Percentiles rank a stretch among this genome's conserved stretches.
These are phyloP conservation scores for Pyricularia pennisetigena DNA, from an alignment of 2,329 filamentous ascomycete species.

Conservation along the genomic window DNA sequence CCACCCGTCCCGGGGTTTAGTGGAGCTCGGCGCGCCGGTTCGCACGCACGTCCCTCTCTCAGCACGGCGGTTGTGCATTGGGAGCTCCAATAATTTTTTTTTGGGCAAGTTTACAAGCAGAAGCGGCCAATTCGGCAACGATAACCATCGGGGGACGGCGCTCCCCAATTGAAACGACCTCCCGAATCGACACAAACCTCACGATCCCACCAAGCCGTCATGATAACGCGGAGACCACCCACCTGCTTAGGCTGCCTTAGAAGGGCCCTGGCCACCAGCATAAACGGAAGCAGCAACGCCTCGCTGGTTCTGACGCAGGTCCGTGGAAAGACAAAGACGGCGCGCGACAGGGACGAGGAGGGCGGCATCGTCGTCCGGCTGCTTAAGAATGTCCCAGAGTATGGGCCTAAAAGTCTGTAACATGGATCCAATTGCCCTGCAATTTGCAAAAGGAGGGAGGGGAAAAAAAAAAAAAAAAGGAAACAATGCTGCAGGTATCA, in stretches of 20 bases:
- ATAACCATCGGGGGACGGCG: neutral
- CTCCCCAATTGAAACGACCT: neutral
- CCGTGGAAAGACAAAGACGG: constrained; percentile 24
- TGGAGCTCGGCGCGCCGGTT: neutral
- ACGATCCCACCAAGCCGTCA: neutral
- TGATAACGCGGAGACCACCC: constrained; percentile 10
- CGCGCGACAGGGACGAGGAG: constrained; percentile 22
- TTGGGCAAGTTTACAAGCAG: neutral
- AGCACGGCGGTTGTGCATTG: neutral
- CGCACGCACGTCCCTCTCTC: neutral
- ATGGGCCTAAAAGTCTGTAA: constrained; percentile 25
- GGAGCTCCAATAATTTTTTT: neutral
- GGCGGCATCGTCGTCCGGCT: constrained; percentile 32
- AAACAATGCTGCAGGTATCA: neutral
- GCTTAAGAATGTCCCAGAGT: constrained; percentile 27
- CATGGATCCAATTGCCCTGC: neutral
- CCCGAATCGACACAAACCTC: neutral
- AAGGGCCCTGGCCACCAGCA: constrained; percentile 11
- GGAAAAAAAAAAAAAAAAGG: neutral
- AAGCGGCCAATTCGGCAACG: neutral
- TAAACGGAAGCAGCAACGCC: constrained; percentile 8
- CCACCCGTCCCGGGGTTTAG: neutral
- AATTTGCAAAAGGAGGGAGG: neutral
- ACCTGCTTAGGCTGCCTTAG: constrained; percentile 23
- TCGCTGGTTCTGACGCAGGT: constrained; percentile 19